Base-by-base conservation (phyloP, 2,329 filamentous ascomycete genomes). In the Colletotrichum orbiculare region DNA sequence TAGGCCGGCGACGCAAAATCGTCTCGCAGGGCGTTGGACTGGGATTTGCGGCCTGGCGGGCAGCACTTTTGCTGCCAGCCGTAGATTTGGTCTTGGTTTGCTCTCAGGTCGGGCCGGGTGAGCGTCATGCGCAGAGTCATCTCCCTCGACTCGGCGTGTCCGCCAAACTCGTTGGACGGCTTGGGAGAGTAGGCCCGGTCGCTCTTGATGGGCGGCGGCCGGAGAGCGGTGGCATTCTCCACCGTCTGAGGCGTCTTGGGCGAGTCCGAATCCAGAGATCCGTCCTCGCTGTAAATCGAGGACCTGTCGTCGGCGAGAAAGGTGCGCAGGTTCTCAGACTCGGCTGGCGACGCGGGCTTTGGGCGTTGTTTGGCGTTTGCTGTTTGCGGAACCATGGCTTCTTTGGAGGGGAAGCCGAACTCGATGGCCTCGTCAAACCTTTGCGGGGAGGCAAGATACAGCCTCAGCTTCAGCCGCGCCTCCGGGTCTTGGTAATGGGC, bases 91-190 rank as follows among this genome's bases (percentile, higher is more conserved):
- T 90, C 87, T 67, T 95, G 91, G 67, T 89, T 84, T 5, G 90
- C 89, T 46, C 94, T 89, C 52, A 98, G 84, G 74, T 98, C 95
- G 0, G 94, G 92, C 50, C 94, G 85, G 4, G 96, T 98, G 59
- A 98, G 85, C 0, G 95, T 98, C 94, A 98, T 97, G 53, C 94
- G 92, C 53, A 98, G 80, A 3, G 96, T 98, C 94, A 97, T 97
- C 76, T 98, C 94, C 39, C 94, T 87, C 60, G 87, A 90, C 39
- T 85, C 83, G 0, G 84, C 43, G 10, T 60, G 61, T 10, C 81
- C 77, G 70, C 85, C 25, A 25, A 25, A 84, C 62, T 82, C 81
- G 42, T 73, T 74, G 5, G 78, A 73, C n/a, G 71, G 69, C 66
- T 78, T 78, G 62, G 71, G 67, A 41, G 73, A 70, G 56, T 73